Base-by-base conservation (phyloP, 192 early-diverging fungal species). In the Coemansia pectinata region DNA sequence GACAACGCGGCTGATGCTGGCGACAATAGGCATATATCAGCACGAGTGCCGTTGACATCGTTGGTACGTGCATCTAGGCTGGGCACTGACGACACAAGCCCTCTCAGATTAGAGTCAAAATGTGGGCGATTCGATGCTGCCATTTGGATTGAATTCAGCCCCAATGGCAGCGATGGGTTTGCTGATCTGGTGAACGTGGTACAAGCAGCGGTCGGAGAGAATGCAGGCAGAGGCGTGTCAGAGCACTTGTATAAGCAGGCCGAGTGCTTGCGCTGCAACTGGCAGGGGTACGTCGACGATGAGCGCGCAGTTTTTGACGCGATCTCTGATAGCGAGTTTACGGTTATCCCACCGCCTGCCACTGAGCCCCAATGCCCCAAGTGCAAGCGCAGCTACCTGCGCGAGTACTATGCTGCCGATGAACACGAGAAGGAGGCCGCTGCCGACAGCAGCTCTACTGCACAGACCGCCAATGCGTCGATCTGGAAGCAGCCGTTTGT, bases 221-320 rank as follows among this genome's bases (percentile, higher is more conserved):
- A 71, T 19, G 45, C 50, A 1, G 62, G 31, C 45, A 39, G 45
- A 3, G 68, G 71, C 21, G 42, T 69, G 31, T 33, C 48, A 2
- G 74, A 78, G 55, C 47, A 65, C 38, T 67, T 85, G 53, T 85
- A 62, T 64, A 76, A 77, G 62, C 84, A 79, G 41, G 74, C 79
- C 21, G 73, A 76, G 57, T 85, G 84, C 41, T 62, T 85, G 52
- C 76, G 77, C 8, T 85, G 84, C 58, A 55, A 58, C 31, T 85
- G 84, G 84, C 62, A 58, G 19, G 84, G 77, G 0, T 77, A 47
- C 42, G 72, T 74, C 21, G 84, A 85, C 40, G 41, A 62, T 61
- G 72, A 74, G 63, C 70, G 67, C 52, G 52, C 44, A 0, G 42
- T 58, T 7, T 70, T 76, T 27, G 80, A 77, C 23, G 47, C 25